A percentile compares a stretch with the other conserved stretches of the same genome.
phyloP scores from a whole-genome alignment of 2,329 filamentous ascomycete genomes.

The Ceratocystis papillata region DNA sequence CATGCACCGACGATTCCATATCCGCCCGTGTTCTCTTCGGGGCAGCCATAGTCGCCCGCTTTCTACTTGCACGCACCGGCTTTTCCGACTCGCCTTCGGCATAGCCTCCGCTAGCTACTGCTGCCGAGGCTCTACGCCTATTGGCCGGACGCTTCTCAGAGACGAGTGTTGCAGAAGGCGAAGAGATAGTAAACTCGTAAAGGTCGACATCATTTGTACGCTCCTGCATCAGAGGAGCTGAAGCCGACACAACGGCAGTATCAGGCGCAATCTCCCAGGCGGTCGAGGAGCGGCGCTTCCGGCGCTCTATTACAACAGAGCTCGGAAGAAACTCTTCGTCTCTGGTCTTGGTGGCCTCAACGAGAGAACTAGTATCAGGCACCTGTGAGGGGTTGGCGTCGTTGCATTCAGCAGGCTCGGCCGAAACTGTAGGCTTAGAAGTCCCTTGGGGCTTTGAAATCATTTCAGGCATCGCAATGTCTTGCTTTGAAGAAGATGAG shows the following conservation, averaged over 20 bases:
- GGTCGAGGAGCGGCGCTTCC: conserved; percentile 34
- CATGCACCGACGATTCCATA: conserved; percentile 23
- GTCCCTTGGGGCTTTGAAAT: not conserved
- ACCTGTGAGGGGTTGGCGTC: not conserved
- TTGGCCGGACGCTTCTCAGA: conserved; percentile 26
- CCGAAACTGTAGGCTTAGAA: not conserved
- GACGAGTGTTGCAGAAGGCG: conserved; percentile 30
- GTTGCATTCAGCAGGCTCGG: not conserved
- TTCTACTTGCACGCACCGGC: conserved; percentile 12
- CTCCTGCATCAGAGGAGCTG: conserved; percentile 8
- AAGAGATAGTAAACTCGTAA: conserved; percentile 45
- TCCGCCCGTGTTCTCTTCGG: conserved; percentile 22
- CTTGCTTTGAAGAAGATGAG: conserved; percentile 26
- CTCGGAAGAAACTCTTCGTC: conserved; percentile 28
- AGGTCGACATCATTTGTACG: conserved; percentile 34
- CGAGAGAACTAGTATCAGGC: not conserved
- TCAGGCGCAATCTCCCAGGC: conserved; percentile 18
- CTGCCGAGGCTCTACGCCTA: conserved; percentile 19
- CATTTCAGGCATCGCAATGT: conserved; percentile 23
- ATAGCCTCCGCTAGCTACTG: conserved; percentile 7
- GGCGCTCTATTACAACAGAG: conserved; percentile 33
- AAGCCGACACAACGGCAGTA: not conserved
- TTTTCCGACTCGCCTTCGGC: conserved; percentile 13
- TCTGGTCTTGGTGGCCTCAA: not conserved
- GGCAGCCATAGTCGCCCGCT: conserved; percentile 21